Base-by-base conservation (phyloP, 257 asterid species). In the Gentiana dahurica region DNA sequence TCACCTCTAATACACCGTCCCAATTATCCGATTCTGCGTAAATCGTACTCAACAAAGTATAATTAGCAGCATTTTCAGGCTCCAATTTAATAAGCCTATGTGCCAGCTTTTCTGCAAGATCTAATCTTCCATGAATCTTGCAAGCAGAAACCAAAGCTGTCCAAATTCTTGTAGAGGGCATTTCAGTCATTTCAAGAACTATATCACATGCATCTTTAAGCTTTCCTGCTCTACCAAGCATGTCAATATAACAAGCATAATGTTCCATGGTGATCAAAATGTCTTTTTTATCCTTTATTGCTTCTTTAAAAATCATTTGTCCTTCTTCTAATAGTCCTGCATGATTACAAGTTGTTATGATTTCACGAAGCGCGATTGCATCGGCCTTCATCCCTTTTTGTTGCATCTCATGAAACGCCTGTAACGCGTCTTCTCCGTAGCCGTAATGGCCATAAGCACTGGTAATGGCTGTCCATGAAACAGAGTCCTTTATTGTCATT, bases 151-250 rank as follows among this genome's bases (percentile, higher is more conserved):
- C 78, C 46, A 87, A 67, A 43, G 69, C 81, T 62, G 71, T 81
- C 85, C 77, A 81, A 2, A 81, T 71, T 55, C 69, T 66, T 2
- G 78, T 51, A 51, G 67, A 68, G 7, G 76, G 75, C 61, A 56
- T 54, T 64, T 61, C 49, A 8, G 70, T 75, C 94, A 83, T 81
- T 64, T 55, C 51, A 41, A 68, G 8, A 55, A 82, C 55, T 34
- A 76, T 66, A 49, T 76, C 77, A 48, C 70, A 71, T 2, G 92
- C 96, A 39, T 65, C 82, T 60, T 80, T 70, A 3, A 84, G 51
- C 74, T 67, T 66, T 63, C 94, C 96, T 6, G 85, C 93, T 64
- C 91, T 78, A 8, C 89, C 87, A 38, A 84, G 92, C 54, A 87
- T 85, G 60, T 80, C 93, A 35, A 84, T 41, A 53, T 65, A 78